Conservation (phyloP, 2,329 filamentous ascomycete genomes). For the Ophioceras dolichostomum region DNA sequence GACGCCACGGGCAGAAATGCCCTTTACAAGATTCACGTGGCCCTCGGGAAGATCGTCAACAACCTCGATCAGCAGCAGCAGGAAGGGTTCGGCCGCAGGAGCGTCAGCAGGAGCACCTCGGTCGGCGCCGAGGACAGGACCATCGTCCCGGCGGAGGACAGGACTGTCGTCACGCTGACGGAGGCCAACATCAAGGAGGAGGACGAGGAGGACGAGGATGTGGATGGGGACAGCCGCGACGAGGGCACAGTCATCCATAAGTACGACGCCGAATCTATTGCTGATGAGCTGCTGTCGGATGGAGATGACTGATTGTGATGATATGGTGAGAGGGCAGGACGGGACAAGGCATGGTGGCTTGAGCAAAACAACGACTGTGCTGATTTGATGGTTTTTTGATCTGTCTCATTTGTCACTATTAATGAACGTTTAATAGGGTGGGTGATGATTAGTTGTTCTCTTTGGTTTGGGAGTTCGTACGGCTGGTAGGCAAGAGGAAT, state of each 20-base stretch:
- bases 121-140: slow-evolving; percentile 19
- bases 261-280: slow-evolving; percentile 19
- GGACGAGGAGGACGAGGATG: slow-evolving; percentile 17
- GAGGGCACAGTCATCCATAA: slow-evolving; percentile 12
- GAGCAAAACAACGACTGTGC: no score
- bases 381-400: slow-evolving; percentile 1
- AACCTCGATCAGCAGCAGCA: slow-evolving; percentile 29
- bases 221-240: slow-evolving; percentile 11
- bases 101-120: slow-evolving; percentile 31
- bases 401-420: neutral
- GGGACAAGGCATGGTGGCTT: no score
- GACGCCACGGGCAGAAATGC: slow-evolving; percentile 52
- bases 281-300: slow-evolving; percentile 27
- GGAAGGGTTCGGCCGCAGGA: slow-evolving; percentile 18
- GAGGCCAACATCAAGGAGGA: slow-evolving; percentile 34
- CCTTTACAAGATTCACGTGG: slow-evolving; percentile 56
- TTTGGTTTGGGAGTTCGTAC: no score
- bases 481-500: no score
- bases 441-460: neutral
- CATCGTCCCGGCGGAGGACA: slow-evolving; percentile 19
- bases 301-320: slow-evolving; percentile 22
- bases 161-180: slow-evolving; percentile 23
- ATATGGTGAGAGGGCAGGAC: no score
- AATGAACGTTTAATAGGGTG: neutral
- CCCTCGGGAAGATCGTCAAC: slow-evolving; percentile 56